Evolutionary conservation across 495 filamentous ascomycete genomes (phyloP).

Genomic region (Xylaria grammica): DNA sequence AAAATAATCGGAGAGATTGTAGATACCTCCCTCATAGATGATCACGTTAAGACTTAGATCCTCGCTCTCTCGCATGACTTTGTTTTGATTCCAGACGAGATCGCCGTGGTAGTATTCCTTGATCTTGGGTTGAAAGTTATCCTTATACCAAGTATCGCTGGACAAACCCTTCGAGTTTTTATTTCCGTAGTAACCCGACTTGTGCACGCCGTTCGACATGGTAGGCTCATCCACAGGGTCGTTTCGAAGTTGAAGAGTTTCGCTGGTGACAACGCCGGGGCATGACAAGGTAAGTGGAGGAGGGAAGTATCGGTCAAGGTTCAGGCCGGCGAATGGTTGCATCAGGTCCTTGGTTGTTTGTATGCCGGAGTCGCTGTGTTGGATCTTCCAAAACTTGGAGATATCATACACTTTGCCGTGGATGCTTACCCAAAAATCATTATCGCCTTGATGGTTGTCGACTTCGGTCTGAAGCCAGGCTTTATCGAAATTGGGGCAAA

Average conservation of each 20-base stretch:
- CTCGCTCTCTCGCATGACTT: constrained; percentile 67
- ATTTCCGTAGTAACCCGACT: constrained; percentile 64
- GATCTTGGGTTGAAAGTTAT: constrained; percentile 78
- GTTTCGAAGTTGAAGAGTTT: constrained; percentile 41
- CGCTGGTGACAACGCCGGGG: constrained; percentile 62
- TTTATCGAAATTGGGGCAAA: constrained; percentile 93
- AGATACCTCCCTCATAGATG: constrained; percentile 73
- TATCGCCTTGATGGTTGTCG: constrained; percentile 65
- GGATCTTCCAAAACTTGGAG: constrained; percentile 77
- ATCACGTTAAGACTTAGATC: constrained; percentile 77
- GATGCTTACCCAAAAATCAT: constrained; percentile 88
- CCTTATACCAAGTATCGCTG: constrained; percentile 74
- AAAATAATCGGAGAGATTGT: constrained; percentile 92
- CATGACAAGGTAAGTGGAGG: constrained; percentile 80
- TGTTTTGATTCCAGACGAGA: constrained; percentile 65
- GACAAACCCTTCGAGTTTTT: constrained; percentile 61
- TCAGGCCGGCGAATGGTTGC: constrained; percentile 75
- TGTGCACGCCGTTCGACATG: constrained; percentile 63
- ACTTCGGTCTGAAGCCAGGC: constrained; percentile 82
- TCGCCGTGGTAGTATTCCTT: constrained; percentile 85
- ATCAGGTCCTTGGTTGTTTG: constrained; percentile 69
- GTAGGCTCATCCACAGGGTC: constrained; percentile 66
- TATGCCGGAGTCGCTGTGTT: constrained; percentile 74
- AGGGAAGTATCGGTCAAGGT: constrained; percentile 82
- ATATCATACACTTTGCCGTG: constrained; percentile 93